Conservation (phyloP, 768 basidiomycete species). For the Amanita rimosa region DNA sequence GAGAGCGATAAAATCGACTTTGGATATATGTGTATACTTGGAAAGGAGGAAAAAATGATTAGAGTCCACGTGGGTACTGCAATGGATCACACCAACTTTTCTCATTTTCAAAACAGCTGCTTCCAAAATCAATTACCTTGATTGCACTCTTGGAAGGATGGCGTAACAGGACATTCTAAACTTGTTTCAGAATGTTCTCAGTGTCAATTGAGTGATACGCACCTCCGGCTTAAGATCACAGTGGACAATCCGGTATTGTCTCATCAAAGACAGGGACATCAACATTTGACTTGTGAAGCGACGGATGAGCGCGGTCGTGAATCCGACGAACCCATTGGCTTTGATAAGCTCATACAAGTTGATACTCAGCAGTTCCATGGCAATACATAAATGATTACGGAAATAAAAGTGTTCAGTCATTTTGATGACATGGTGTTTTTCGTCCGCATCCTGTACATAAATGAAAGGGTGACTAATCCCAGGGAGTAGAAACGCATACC, state of each 20-base stretch:
- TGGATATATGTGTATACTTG: slow-evolving; percentile 99
- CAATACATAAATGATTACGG: slow-evolving; percentile 94
- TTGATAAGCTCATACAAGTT: slow-evolving; percentile 99
- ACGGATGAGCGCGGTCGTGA: slow-evolving; percentile 88
- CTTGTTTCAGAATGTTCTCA: slow-evolving; percentile 1
- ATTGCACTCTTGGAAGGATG: slow-evolving; percentile 95
- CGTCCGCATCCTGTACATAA: slow-evolving; percentile 71
- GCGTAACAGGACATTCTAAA: slow-evolving; percentile 83
- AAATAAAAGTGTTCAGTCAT: slow-evolving; percentile 99
- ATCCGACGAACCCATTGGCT: slow-evolving; percentile 97
- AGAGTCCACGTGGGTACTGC: slow-evolving; percentile 1
- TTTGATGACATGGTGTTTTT: slow-evolving; percentile 94
- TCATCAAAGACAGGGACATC: slow-evolving; percentile 82
- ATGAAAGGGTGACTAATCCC: neutral
- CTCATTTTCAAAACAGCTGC: slow-evolving; percentile 96
- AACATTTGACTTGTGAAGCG: slow-evolving; percentile 97
- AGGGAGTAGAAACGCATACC: slow-evolving; percentile 39
- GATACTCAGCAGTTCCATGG: slow-evolving; percentile 95
- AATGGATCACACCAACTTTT: slow-evolving; percentile 56
- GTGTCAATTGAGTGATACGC: slow-evolving; percentile 11
- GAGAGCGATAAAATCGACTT: slow-evolving; percentile 99
- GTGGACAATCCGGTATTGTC: slow-evolving; percentile 95
- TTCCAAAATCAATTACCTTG: slow-evolving; percentile 98
- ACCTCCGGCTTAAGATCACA: slow-evolving; percentile 99
- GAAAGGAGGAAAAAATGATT: neutral